Base-by-base conservation (phyloP, 1,139 yeast genomes). In the Zygoascus sp. region DNA sequence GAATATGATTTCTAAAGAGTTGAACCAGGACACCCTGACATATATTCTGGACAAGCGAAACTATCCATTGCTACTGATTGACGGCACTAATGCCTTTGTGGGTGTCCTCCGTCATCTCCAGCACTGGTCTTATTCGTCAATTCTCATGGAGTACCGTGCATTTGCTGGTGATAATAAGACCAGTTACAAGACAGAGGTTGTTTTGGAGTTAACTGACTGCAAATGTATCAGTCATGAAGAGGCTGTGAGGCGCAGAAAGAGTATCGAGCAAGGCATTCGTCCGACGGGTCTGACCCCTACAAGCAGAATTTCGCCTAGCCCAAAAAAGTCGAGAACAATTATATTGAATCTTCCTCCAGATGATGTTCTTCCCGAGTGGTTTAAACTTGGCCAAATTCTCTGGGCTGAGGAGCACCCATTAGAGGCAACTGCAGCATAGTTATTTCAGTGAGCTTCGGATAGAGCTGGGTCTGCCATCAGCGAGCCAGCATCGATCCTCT, bases 91-190 rank as follows among this genome's bases (percentile, higher is more conserved):
- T 49, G 80, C 94, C 2, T 73, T 90, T 23, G 77, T 88, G 5
- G 96, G 97, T 0, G 72, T 89, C 1, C 67, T 92, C 28, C 70
- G 98, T 47, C 82, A 83, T 61, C 73, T 89, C 32, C 95, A 87
- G 64, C 84, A 84, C 64, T 90, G 97, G 97, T 83, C 81, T 56
- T 84, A 85, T 61, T 81, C 89, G 32, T 81, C 94, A 20, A 80
- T 90, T 8, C 77, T 89, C 25, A 84, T 83, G 54, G 97, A 92
- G 63, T 92, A 87, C 66, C 72, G 96, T 43, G 75, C 85, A 7
- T 86, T 80, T 64, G 75, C 88, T 2, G 85, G 89, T 28, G 79
- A 79, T 51, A 22, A 43, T 15, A 82, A 85, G 57, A 73, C 83
- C 25, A 86, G 81, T 57, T 89, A 88, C 62, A 79, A 76, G 60